Base-by-base conservation (phyloP, 768 basidiomycete species). In the Tylopilus rubrobrunneus region DNA sequence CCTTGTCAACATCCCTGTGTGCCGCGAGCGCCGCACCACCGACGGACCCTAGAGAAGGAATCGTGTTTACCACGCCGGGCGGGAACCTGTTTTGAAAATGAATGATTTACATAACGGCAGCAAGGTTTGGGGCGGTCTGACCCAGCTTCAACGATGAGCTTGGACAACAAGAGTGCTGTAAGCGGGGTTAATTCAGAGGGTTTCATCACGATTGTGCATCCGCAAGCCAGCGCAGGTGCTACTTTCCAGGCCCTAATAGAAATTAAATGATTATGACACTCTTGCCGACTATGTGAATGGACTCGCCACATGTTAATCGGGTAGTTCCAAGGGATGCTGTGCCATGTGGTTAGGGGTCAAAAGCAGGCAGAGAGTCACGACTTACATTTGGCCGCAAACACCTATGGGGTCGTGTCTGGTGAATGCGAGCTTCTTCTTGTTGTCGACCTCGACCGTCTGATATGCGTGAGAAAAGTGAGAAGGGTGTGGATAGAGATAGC, bases 141-240 rank as follows among this genome's bases (percentile, higher is more conserved):
- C 87, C 92, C 92, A 39, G 92, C 92, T 71, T 93, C 89, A 56
- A 77, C 82, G 59, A 88, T 74, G 45, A 94, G 81, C 65, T 90
- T 86, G 36, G 87, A 89, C 12, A 94, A 75, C 69, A 89, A 86
- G 59, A 94, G 76, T 8, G 90, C 90, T 25, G 91, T 89, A 46
- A 94, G 75, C 11, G 91, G 90, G 1, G 88, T 91, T 50, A 92
- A 67, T 70, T 95, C 92, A 14, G 89, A 93, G 3, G 94, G 92
- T 70, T 97, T 98, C 86, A 98, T 89, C 62, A 98, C 87, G 65
- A 96, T 86, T 23, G 91, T 92, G 72, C 92, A 95, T 34, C 95
- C 93, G 50, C 84, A 83, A 8, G 94, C 92, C 52, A 98, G 80
- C 14, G 94, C 92, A 9, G 93, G 95, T 10, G 89, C 93, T 44